A percentile compares a stretch with the other conserved stretches of the same genome.
phyloP scores from a whole-genome alignment of 176 grass and related monocot genomes.

The Bolboschoenus planiculmis region DNA sequence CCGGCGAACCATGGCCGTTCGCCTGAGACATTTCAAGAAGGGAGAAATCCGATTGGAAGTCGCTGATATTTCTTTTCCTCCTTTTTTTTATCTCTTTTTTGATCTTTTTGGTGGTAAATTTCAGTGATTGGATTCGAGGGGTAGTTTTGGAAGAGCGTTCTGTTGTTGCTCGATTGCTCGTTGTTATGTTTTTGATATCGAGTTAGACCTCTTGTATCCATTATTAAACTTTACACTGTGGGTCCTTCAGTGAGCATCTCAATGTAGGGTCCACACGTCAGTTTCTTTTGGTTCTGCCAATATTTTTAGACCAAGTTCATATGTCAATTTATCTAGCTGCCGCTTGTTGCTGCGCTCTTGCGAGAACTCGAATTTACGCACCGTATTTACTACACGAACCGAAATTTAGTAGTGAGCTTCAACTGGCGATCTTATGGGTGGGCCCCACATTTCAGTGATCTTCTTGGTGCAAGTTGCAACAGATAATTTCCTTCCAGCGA shows the following conservation, averaged over 20 bases:
- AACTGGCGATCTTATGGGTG: neutral
- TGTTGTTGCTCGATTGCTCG: constrained; percentile 6
- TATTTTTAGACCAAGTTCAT: neutral
- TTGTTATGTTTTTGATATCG: neutral
- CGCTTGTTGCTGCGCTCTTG: neutral
- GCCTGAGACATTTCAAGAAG: constrained; percentile 24
- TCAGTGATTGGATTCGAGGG: constrained; percentile 9
- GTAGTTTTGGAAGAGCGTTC: neutral
- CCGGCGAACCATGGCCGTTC: constrained; percentile 31
- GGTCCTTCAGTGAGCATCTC: neutral
- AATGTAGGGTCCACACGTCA: neutral
- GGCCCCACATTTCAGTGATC: neutral
- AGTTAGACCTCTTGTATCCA: neutral
- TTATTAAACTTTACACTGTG: too few relatives aligned
- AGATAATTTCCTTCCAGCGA: neutral
- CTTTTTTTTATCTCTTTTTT: constrained; percentile 6
- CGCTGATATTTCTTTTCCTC: neutral
- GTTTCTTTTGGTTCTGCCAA: neutral
- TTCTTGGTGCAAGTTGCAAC: neutral
- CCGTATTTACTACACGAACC: neutral
- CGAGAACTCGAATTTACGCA: neutral
- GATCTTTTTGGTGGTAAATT: constrained; percentile 17
- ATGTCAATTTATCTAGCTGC: neutral
- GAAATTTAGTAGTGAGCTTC: neutral
- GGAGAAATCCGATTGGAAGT: neutral